These are phyloP conservation scores for Pseudodiploospora longispora DNA, from an alignment of 2,329 filamentous ascomycete genomes.

Conservation along the genomic window DNA sequence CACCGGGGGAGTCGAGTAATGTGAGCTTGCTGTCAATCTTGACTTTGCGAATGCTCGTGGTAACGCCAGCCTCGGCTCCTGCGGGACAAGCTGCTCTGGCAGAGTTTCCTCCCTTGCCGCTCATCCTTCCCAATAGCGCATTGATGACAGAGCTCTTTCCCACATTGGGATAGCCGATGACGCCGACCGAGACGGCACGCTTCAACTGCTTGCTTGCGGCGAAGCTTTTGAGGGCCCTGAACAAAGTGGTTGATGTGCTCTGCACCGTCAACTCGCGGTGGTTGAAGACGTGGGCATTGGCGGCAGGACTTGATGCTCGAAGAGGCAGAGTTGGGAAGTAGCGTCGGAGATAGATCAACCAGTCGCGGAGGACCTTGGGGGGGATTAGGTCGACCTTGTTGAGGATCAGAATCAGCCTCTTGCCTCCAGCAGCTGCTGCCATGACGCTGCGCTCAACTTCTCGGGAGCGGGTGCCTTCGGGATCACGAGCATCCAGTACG, in stretches of 20 bases:
- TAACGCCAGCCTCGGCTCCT: slow-evolving; percentile 87
- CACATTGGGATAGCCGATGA: slow-evolving; percentile 93
- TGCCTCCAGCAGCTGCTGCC: slow-evolving; percentile 75
- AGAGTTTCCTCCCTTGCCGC: slow-evolving; percentile 50
- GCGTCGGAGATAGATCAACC: slow-evolving; percentile 75
- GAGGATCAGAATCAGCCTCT: slow-evolving; percentile 81
- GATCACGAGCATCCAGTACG: slow-evolving; percentile 85
- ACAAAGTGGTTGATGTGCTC: slow-evolving; percentile 74
- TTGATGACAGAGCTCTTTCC: slow-evolving; percentile 97
- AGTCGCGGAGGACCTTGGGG: slow-evolving; percentile 70
- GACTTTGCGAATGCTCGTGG: slow-evolving; percentile 77
- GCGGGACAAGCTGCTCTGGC: slow-evolving; percentile 64
- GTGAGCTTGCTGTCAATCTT: slow-evolving; percentile 94
- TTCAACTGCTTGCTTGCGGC: slow-evolving; percentile 78
- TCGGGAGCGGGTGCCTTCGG: slow-evolving; percentile 80
- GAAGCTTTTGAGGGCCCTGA: slow-evolving; percentile 85
- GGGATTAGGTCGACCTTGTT: slow-evolving; percentile 96
- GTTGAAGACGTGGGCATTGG: slow-evolving; percentile 86
- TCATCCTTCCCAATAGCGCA: slow-evolving; percentile 70
- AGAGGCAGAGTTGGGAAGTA: slow-evolving; percentile 90
- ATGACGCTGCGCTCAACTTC: slow-evolving; percentile 88
- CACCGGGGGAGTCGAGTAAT: slow-evolving; percentile 86
- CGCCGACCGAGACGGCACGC: slow-evolving; percentile 81
- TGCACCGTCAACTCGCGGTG: slow-evolving; percentile 84
- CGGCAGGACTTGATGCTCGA: slow-evolving; percentile 70